These are phyloP conservation scores for Sclerotinia nivalis DNA, from an alignment of 2,329 filamentous ascomycete species.

Conservation along the genomic window DNA sequence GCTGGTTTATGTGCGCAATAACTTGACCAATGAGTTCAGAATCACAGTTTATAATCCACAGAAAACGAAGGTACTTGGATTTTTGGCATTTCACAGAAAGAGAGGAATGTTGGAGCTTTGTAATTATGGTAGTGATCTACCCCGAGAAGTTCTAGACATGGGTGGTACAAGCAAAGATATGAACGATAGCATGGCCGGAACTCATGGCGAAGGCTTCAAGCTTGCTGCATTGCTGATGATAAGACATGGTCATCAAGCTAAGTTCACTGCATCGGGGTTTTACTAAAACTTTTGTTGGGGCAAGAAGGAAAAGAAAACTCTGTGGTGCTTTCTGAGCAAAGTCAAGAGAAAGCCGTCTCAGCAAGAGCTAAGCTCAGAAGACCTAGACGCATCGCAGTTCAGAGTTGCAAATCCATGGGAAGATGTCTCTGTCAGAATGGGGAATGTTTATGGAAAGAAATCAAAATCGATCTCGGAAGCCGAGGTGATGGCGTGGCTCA, in stretches of 20 bases:
- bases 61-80: neutral
- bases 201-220: slow-evolving; percentile 40
- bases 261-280: slow-evolving; percentile 20
- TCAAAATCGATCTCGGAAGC: neutral
- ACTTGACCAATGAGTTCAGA: neutral
- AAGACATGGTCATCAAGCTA: slow-evolving; percentile 30
- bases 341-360: slow-evolving; percentile 1
- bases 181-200: slow-evolving; percentile 30
- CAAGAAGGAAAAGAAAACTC: slow-evolving; percentile 10
- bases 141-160: slow-evolving; percentile 24
- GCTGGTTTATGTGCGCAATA: neutral
- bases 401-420: slow-evolving; percentile 25
- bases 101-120: slow-evolving; percentile 7
- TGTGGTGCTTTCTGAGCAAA: slow-evolving; percentile 26
- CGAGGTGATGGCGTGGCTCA: slow-evolving; percentile 25
- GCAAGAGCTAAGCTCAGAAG: neutral
- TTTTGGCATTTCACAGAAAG: neutral
- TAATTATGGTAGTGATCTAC: slow-evolving; percentile 23
- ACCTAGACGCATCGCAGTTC: neutral
- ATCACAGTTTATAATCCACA: neutral
- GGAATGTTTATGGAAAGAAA: slow-evolving; percentile 22
- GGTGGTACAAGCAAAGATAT: slow-evolving; percentile 27
- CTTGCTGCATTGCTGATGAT: slow-evolving; percentile 37
- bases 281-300: slow-evolving; percentile 34
- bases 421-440: slow-evolving; percentile 32